phyloP scores from a whole-genome alignment of 2,329 filamentous ascomycete genomes.

The Sclerotinia minor region DNA sequence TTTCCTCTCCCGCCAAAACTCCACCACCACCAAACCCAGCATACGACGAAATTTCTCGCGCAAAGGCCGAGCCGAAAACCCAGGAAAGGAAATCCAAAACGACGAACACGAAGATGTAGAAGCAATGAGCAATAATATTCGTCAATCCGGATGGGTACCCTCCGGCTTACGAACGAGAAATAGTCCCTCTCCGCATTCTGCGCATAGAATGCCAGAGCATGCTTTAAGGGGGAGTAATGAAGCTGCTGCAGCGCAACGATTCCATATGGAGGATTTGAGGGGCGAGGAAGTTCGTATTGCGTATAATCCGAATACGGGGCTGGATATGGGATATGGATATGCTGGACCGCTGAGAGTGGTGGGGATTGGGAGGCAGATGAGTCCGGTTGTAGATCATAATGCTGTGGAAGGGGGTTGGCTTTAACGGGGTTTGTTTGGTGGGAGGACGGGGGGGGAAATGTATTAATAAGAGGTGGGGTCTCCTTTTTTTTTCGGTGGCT shows the following conservation, averaged over 20 bases:
- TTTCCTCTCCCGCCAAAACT: neutral
- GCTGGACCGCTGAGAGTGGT: neutral
- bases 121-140: conserved; percentile 1
- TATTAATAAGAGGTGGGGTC: too few species aligned
- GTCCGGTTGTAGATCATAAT: neutral
- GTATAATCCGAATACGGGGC: neutral
- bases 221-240: neutral
- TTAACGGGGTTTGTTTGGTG: neutral
- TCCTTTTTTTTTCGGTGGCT: neutral
- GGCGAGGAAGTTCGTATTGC: conserved; percentile 6
- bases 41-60: conserved; percentile 18
- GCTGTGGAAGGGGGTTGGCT: conserved; percentile 8
- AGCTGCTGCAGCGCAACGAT: neutral
- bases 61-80: conserved; percentile 11
- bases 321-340: conserved; percentile 6
- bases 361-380: neutral
- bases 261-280: neutral
- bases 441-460: neutral
- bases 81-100: neutral
- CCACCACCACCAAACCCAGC: neutral
- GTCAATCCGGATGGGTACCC: conserved; percentile 11
- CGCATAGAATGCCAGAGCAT: neutral
- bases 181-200: neutral
- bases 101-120: neutral
- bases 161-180: conserved; percentile 2